Conservation (phyloP, 768 basidiomycete species). For the Daedalea quercina region DNA sequence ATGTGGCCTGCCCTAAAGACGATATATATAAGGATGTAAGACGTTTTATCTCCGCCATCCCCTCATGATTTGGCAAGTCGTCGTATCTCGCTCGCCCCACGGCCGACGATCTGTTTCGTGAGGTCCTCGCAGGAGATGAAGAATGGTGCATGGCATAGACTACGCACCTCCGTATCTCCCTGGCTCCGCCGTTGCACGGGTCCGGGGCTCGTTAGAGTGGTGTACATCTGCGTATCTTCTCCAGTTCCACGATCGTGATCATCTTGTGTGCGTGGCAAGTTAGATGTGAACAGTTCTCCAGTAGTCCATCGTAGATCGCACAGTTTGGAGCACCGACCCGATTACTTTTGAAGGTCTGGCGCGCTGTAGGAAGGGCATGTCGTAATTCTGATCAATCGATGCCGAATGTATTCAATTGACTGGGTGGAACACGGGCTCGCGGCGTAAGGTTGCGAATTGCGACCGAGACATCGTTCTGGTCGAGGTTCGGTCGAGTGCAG, state of each 20-base stretch:
- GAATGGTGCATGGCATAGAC: slow-evolving; percentile 79
- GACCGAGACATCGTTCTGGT: too few relatives aligned
- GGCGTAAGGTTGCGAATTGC: too few relatives aligned
- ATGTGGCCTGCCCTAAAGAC: slow-evolving; percentile 30
- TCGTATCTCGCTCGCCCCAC: slow-evolving; percentile 27
- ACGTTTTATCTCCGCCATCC: slow-evolving; percentile 22
- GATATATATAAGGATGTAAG: slow-evolving; percentile 6
- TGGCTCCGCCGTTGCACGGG: slow-evolving; percentile 44
- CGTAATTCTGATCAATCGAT: background rate
- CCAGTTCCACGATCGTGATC: background rate
- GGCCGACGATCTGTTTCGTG: slow-evolving; percentile 36
- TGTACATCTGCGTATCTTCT: slow-evolving; percentile 58
- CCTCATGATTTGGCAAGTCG: slow-evolving; percentile 41
- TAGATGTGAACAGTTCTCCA: background rate
- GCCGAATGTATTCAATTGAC: background rate
- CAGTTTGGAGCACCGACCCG: background rate
- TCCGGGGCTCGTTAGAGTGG: slow-evolving; percentile 80
- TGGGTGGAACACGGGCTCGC: too few relatives aligned
- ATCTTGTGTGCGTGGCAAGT: background rate
- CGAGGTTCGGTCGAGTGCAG: too few relatives aligned
- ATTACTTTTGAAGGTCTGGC: background rate
- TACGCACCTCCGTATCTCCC: slow-evolving; percentile 85
- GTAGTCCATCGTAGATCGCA: background rate
- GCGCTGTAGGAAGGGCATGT: background rate
- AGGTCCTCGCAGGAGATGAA: slow-evolving; percentile 88